These are phyloP conservation scores for Kwoniella shivajii DNA, from an alignment of 1,284 basidiomycete genomes.

Conservation along the genomic window DNA sequence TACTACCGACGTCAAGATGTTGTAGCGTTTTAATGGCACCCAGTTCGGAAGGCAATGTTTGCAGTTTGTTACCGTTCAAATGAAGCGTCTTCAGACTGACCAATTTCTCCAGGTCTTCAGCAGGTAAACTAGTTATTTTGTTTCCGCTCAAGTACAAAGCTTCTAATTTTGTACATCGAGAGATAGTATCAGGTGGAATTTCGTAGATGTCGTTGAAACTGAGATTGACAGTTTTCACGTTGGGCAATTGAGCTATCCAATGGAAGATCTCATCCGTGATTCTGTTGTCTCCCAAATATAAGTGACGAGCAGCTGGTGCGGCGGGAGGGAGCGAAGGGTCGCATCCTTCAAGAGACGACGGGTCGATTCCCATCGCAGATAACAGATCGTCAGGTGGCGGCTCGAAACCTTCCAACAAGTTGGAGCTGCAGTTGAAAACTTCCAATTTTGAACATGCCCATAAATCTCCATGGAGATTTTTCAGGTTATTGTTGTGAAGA, in stretches of 20 bases:
- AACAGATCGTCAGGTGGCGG: constrained; percentile 59
- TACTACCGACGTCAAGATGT: constrained; percentile 91
- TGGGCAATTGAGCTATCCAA: constrained; percentile 71
- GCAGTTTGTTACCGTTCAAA: constrained; percentile 91
- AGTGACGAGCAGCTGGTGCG: constrained; percentile 50
- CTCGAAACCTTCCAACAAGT: constrained; percentile 75
- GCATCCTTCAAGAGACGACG: neutral
- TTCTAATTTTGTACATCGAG: constrained; percentile 68
- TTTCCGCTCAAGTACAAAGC: constrained; percentile 94
- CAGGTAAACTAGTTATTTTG: constrained; percentile 83
- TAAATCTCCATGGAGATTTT: constrained; percentile 71
- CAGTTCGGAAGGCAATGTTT: constrained; percentile 88
- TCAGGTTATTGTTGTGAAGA: constrained; percentile 89
- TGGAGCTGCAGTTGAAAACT: constrained; percentile 85
- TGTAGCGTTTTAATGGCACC: constrained; percentile 76
- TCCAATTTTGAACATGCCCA: constrained; percentile 82
- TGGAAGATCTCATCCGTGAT: constrained; percentile 81
- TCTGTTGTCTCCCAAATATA: constrained; percentile 89
- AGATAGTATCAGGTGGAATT: constrained; percentile 75
- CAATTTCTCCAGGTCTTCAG: constrained; percentile 77
- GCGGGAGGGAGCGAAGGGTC: constrained; percentile 42
- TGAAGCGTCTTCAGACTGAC: constrained; percentile 73
- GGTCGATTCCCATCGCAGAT: constrained; percentile 22
- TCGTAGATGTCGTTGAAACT: constrained; percentile 96
- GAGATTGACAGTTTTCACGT: constrained; percentile 82